phyloP scores from a whole-genome alignment of 2,329 filamentous ascomycete genomes.

The Microcera coccophila region DNA sequence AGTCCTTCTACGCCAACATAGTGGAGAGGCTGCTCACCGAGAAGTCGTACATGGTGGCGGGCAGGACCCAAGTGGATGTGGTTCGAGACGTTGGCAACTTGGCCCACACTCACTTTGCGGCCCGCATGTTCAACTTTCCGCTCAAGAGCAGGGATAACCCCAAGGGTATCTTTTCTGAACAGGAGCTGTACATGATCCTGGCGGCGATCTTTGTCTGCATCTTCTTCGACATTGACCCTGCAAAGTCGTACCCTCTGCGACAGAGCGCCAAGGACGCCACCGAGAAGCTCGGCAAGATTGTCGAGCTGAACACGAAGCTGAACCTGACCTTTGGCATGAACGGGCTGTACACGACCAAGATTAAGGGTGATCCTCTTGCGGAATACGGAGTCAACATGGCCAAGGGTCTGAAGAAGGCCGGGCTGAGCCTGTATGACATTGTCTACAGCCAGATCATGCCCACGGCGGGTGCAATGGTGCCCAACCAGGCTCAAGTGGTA shows the following conservation, averaged over 20 bases:
- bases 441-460: slow-evolving; percentile 69
- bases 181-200: slow-evolving; percentile 59
- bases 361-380: slow-evolving; percentile 53
- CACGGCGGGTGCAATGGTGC: slow-evolving; percentile 61
- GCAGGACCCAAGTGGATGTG: slow-evolving; percentile 62
- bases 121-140: slow-evolving; percentile 61
- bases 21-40: slow-evolving; percentile 58
- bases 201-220: slow-evolving; percentile 62
- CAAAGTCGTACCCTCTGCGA: slow-evolving; percentile 61
- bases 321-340: slow-evolving; percentile 37
- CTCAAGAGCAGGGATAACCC: slow-evolving; percentile 60
- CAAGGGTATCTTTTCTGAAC: slow-evolving; percentile 53
- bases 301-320: slow-evolving; percentile 64
- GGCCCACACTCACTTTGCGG: slow-evolving; percentile 60
- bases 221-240: slow-evolving; percentile 63
- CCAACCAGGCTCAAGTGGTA: slow-evolving; percentile 66
- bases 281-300: slow-evolving; percentile 54
- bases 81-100: slow-evolving; percentile 67
- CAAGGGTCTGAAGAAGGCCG: slow-evolving; percentile 60
- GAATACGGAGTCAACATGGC: slow-evolving; percentile 64
- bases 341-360: slow-evolving; percentile 49
- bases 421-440: slow-evolving; percentile 61
- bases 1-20: slow-evolving; percentile 62
- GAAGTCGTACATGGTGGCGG: slow-evolving; percentile 60
- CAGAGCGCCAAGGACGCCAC: slow-evolving; percentile 55